These are phyloP conservation scores for Lagenidium sp. DNA, from an alignment of 352 stramenopile species.

Conservation along the genomic window DNA sequence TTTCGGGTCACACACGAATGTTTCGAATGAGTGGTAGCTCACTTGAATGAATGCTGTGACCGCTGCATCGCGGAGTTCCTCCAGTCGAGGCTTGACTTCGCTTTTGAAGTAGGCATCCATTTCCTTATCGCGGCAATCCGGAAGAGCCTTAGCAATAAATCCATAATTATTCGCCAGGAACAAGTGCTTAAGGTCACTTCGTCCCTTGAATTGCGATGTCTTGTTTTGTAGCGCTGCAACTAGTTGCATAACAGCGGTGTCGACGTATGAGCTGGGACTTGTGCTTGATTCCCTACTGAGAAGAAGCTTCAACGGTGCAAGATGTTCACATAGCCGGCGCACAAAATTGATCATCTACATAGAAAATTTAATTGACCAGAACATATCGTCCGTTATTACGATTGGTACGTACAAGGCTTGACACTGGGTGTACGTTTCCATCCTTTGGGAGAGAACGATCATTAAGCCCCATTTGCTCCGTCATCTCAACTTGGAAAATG, in stretches of 20 bases:
- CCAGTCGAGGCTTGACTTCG: conserved; percentile 73
- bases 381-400: neutral
- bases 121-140: conserved; percentile 37
- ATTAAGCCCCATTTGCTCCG: conserved; percentile 24
- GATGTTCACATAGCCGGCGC: conserved; percentile 61
- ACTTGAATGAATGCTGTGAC: conserved; percentile 78
- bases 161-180: conserved; percentile 94
- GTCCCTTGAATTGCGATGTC: conserved; percentile 37
- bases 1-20: conserved; percentile 66
- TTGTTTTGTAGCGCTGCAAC: conserved; percentile 48
- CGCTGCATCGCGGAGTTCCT: conserved; percentile 78
- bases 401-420: conserved; percentile 42
- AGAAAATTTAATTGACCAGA: neutral
- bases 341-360: conserved; percentile 66
- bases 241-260: conserved; percentile 61
- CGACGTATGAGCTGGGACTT: conserved; percentile 38
- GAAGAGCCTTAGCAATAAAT: conserved; percentile 82
- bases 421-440: conserved; percentile 69
- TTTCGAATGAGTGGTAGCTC: conserved; percentile 59
- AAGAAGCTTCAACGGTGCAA: conserved; percentile 42
- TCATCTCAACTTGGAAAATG: conserved; percentile 50
- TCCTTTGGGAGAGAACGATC: conserved; percentile 55
- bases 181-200: conserved; percentile 58
- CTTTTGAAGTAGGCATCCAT: conserved; percentile 42
- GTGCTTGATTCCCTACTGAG: conserved; percentile 46